A percentile compares a stretch with the other conserved stretches of the same genome.
These are phyloP conservation scores for Scedosporium boydii DNA, from an alignment of 2,329 filamentous ascomycete genomes.

Conservation along the genomic window DNA sequence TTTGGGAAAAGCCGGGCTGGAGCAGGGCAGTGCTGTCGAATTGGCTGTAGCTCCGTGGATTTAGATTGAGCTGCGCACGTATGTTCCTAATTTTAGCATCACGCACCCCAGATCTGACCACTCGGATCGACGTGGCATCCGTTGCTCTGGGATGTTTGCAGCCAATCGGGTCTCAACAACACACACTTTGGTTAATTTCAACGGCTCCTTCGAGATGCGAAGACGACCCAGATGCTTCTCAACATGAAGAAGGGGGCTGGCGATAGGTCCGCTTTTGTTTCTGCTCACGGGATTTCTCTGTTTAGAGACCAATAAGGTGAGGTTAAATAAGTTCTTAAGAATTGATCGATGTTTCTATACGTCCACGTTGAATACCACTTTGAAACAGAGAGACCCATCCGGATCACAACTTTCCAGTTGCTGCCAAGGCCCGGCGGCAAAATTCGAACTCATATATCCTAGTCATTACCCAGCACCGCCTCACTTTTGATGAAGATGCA, in stretches of 20 bases:
- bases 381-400: neutral
- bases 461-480: neutral
- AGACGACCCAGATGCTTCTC: too few relatives aligned
- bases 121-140: neutral
- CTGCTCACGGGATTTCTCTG: neutral
- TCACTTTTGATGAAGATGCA: neutral
- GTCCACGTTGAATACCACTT: neutral
- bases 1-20: neutral
- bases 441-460: neutral
- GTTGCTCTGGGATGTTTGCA: neutral
- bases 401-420: neutral
- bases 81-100: neutral
- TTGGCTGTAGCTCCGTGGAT: neutral
- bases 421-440: neutral
- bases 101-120: neutral
- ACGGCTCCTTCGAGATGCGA: too few relatives aligned
- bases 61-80: neutral
- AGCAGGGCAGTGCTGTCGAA: constrained; percentile 8
- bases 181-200: neutral
- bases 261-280: neutral
- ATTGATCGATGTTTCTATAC: neutral
- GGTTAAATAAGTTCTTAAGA: neutral
- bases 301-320: neutral
- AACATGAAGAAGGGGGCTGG: too few relatives aligned
- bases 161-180: neutral